These are phyloP conservation scores for Eimeria brunetti DNA, from an alignment of 169 alveolate species.

Conservation along the genomic window DNA sequence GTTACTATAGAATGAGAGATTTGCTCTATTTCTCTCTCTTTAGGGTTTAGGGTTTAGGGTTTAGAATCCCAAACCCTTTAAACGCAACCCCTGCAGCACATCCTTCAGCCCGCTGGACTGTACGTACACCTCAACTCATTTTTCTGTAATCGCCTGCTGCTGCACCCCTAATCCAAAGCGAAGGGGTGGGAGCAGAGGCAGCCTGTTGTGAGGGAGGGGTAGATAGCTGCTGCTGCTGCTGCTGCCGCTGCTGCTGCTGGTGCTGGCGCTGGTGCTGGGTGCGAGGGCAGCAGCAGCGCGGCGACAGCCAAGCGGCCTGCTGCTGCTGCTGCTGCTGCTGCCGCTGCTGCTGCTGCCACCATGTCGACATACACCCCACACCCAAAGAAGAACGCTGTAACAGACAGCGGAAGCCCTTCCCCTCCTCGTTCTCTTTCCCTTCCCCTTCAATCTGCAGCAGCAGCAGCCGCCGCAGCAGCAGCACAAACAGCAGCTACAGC, in stretches of 20 bases:
- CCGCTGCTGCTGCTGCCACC: not conserved
- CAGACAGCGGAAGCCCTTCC: not conserved
- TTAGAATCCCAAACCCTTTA: not conserved
- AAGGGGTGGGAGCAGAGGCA: not conserved
- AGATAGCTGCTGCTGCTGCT: not conserved
- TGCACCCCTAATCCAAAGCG: not conserved
- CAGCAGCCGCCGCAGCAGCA: not conserved
- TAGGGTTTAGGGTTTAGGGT: conserved; percentile 8
- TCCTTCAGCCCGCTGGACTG: not conserved
- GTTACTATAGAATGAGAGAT: not conserved
- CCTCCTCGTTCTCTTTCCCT: not conserved
- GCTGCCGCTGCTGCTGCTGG: not conserved
- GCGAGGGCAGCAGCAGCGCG: no score
- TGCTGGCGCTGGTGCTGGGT: no score
- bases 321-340: no score
- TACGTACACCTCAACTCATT: not conserved
- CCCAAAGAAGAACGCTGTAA: not conserved
- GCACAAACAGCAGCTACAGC: not conserved
- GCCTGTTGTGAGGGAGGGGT: not conserved
- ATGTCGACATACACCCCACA: conserved; percentile 5
- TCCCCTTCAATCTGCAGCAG: not conserved
- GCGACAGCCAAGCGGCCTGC: no score
- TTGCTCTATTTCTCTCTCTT: not conserved
- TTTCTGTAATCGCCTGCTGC: not conserved
- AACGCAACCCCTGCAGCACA: not conserved